Conservation (phyloP, 768 basidiomycete species). For the Mycena galericulata region DNA sequence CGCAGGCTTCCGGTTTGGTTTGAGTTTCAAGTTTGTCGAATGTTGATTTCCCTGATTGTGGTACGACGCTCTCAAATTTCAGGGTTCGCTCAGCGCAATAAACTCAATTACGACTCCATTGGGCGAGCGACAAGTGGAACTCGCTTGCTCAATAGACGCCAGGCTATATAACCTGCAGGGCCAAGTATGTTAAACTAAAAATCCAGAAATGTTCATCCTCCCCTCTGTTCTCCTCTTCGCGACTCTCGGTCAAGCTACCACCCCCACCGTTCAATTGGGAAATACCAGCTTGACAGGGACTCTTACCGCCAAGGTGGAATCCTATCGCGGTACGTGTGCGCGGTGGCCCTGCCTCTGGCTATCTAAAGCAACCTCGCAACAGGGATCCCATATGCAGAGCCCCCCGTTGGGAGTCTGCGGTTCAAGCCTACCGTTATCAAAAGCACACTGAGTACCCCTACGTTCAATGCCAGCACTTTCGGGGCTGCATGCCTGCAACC, state of each 20-base stretch:
- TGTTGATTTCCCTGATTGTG: too few species aligned
- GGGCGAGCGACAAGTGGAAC: too few species aligned
- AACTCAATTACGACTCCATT: too few species aligned
- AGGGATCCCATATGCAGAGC: slow-evolving; percentile 46
- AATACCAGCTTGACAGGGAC: slow-evolving; percentile 1
- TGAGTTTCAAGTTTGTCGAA: too few species aligned
- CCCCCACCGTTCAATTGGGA: slow-evolving; percentile 8
- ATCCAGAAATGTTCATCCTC: slow-evolving; percentile 2
- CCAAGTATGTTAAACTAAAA: too few species aligned
- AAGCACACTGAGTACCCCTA: slow-evolving; percentile 29
- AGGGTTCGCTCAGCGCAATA: too few species aligned
- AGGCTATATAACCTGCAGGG: too few species aligned
- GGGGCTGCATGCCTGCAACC: slow-evolving; percentile 45
- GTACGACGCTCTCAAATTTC: too few species aligned
- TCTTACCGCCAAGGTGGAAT: neutral
- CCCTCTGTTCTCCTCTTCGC: neutral
- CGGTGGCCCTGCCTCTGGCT: too few species aligned
- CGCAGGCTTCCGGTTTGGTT: too few species aligned
- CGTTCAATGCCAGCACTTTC: slow-evolving; percentile 45
- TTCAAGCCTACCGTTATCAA: slow-evolving; percentile 43
- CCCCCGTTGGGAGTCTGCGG: slow-evolving; percentile 44
- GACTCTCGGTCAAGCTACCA: neutral
- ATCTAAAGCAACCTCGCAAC: neutral
- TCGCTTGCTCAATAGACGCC: too few species aligned
- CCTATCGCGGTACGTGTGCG: slow-evolving; percentile 3